These are phyloP conservation scores for Camellia japonica DNA, from an alignment of 148 eudicot genomes.

Conservation along the genomic window DNA sequence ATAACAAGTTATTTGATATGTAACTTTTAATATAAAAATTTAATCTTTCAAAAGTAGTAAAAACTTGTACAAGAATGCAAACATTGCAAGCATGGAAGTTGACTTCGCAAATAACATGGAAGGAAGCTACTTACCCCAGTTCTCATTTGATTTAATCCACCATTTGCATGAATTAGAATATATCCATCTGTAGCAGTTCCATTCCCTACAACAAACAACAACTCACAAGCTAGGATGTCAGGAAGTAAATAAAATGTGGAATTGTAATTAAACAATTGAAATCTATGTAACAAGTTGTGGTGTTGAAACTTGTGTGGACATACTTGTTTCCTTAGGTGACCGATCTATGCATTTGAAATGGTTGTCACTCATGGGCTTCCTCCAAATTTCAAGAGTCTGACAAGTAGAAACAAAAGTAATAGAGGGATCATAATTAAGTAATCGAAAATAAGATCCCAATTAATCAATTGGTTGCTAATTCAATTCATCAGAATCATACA, in stretches of 20 bases:
- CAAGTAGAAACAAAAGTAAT: not conserved
- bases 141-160: slow-evolving; percentile 66
- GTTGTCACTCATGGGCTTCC: slow-evolving; percentile 35
- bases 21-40: no score
- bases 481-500: no score
- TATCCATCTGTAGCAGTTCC: slow-evolving; percentile 38
- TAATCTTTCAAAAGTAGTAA: no score
- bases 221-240: not conserved
- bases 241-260: not conserved
- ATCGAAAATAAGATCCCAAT: not conserved
- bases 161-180: slow-evolving; percentile 54
- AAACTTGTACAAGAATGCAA: no score
- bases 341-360: slow-evolving; percentile 35
- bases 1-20: no score
- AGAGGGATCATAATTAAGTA: not conserved
- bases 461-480: no score
- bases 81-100: no score
- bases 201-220: slow-evolving; percentile 20
- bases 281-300: not conserved
- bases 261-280: not conserved
- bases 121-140: slow-evolving; percentile 38
- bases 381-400: slow-evolving; percentile 48
- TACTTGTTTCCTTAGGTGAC: slow-evolving; percentile 25
- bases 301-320: not conserved
- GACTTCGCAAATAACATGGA: no score